Evolutionary conservation across 2,329 filamentous ascomycete genomes (phyloP).

Genomic region (Xylariaceae sp.): DNA sequence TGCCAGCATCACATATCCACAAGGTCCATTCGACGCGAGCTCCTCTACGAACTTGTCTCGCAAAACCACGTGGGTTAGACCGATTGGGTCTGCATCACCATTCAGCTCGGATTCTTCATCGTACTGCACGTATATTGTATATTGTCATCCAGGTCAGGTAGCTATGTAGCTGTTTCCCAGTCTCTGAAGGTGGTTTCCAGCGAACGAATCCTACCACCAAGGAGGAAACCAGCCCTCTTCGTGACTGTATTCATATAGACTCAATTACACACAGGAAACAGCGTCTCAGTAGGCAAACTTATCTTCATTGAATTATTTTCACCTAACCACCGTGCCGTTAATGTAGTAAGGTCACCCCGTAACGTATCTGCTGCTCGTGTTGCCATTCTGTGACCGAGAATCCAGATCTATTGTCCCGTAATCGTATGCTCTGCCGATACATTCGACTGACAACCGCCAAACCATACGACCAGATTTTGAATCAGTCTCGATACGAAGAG

Average conservation of each 20-base stretch:
- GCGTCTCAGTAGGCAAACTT: conserved; percentile 15
- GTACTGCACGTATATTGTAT: too few species aligned
- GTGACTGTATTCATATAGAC: conserved; percentile 21
- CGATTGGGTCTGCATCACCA: not conserved
- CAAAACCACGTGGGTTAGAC: not conserved
- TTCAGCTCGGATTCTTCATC: not conserved
- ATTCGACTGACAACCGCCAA: conserved; percentile 6
- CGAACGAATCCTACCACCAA: not conserved
- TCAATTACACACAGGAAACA: conserved; percentile 26
- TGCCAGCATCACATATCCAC: not conserved
- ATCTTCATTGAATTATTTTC: conserved; percentile 19
- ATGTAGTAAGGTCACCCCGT: conserved; percentile 4
- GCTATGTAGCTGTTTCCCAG: not conserved
- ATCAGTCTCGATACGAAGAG: conserved; percentile 9
- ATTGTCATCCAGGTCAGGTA: too few species aligned
- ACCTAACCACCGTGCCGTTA: not conserved
- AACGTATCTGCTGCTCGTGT: not conserved
- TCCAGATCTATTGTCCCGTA: conserved; percentile 19
- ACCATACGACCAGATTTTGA: conserved; percentile 9
- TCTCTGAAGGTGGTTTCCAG: not conserved
- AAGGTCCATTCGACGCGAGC: conserved; percentile 3
- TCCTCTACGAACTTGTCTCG: conserved; percentile 4
- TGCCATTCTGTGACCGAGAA: conserved; percentile 5
- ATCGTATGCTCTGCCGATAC: conserved; percentile 10
- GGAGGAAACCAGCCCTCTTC: too few species aligned